Conservation (phyloP, 176 grass and related monocot species). For the Hyparrhenia diplandra region DNA sequence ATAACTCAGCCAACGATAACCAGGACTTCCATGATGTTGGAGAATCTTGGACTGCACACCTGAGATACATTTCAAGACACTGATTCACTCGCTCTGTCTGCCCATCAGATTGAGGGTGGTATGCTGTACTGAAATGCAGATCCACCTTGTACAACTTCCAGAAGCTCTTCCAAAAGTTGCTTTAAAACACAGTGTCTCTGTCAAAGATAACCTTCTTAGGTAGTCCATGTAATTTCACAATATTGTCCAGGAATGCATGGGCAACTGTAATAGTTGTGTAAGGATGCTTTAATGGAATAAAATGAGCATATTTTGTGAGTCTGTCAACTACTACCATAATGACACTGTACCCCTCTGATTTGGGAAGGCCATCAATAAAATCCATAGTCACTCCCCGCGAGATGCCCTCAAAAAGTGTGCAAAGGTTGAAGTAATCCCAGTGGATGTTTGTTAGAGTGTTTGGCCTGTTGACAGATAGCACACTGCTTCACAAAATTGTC, state of each 20-base stretch:
- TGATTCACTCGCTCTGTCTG: neutral
- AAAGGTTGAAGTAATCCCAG: neutral
- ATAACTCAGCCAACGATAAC: neutral
- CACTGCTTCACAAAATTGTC: neutral
- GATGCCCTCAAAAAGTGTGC: accelerated
- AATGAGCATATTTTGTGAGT: neutral
- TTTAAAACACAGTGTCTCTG: neutral
- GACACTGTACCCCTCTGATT: neutral
- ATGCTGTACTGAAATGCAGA: neutral
- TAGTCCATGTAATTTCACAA: neutral
- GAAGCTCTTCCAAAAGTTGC: neutral
- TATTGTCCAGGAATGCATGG: accelerated
- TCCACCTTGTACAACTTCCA: accelerated
- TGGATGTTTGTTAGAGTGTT: neutral
- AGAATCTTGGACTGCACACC: neutral
- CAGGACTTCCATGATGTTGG: neutral
- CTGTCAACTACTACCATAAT: neutral
- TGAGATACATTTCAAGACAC: neutral
- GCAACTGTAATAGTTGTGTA: neutral
- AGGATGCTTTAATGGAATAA: neutral
- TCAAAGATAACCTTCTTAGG: neutral
- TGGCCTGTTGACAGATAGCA: accelerated
- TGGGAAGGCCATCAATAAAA: neutral
- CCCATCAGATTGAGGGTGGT: neutral
- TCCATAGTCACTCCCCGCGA: neutral